A percentile compares a stretch with the other conserved stretches of the same genome.
Conservation (phyloP, 129 eudicot genomes). For the Ambrosia artemisiifolia region DNA sequence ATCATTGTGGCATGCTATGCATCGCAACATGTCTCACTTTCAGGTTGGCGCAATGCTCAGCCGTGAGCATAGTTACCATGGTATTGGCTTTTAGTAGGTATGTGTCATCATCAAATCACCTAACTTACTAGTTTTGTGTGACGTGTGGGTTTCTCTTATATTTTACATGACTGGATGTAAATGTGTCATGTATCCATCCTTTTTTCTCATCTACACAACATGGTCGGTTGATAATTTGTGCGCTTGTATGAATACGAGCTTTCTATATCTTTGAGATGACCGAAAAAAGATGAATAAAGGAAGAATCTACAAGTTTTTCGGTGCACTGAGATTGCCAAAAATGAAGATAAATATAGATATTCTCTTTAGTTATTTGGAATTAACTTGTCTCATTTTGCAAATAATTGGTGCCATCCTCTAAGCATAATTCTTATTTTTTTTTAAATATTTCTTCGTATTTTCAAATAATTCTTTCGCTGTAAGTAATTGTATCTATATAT, state of each 20-base stretch:
- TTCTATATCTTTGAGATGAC: neutral
- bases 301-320: conserved; percentile 13
- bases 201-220: neutral
- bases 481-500: neutral
- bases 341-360: neutral
- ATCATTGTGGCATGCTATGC: neutral
- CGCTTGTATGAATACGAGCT: neutral
- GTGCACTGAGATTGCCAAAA: conserved; percentile 15
- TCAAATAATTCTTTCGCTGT: neutral
- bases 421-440: neutral
- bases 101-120: conserved; percentile 16
- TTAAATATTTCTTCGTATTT: neutral
- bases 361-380: neutral
- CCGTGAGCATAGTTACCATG: neutral
- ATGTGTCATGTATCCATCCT: neutral
- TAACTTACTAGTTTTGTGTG: conserved; percentile 19
- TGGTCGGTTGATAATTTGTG: conserved; percentile 6
- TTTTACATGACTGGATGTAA: conserved; percentile 5
- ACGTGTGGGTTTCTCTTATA: conserved; percentile 17
- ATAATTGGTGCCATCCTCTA: conserved; percentile 14
- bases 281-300: neutral
- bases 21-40: neutral
- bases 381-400: conserved; percentile 4
- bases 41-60: neutral
- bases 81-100: conserved; percentile 9